phyloP scores from a whole-genome alignment of 2,329 filamentous ascomycete genomes.

The Fusarium sp. region DNA sequence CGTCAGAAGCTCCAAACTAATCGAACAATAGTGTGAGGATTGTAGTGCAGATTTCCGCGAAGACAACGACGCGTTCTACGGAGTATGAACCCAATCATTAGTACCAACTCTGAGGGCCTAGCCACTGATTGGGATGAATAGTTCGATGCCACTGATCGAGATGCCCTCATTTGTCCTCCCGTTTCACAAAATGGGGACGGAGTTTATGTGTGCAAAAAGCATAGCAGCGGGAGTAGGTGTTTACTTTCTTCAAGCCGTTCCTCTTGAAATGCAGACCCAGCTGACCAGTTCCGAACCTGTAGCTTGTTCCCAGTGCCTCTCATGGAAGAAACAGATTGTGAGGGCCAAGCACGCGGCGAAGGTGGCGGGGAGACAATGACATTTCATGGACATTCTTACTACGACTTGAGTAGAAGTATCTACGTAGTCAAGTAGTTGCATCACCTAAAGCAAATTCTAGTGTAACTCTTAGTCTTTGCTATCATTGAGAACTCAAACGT shows the following conservation, averaged over 20 bases:
- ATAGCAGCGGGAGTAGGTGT: not conserved
- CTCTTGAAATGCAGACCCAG: not conserved
- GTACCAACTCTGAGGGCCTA: too few species aligned
- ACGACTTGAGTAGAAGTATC: not conserved
- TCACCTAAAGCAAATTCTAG: too few species aligned
- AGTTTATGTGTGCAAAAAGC: not conserved
- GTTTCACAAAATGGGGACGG: not conserved
- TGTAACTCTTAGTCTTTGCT: not conserved
- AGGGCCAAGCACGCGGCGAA: not conserved
- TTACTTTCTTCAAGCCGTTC: too few species aligned
- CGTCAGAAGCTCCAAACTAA: not conserved
- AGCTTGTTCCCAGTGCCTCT: not conserved
- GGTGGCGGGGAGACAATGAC: not conserved
- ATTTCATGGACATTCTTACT: too few species aligned
- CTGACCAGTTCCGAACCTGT: not conserved
- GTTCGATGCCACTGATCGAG: not conserved
- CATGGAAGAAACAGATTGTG: not conserved
- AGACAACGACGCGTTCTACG: not conserved
- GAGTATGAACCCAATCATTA: not conserved
- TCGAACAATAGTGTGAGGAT: not conserved
- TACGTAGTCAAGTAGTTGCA: not conserved
- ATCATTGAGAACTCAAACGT: not conserved
- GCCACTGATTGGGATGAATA: not conserved
- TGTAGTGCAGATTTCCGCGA: not conserved
- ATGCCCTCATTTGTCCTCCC: not conserved